phyloP scores from a whole-genome alignment of 148 eudicot species.

The Persicaria tinctoria region DNA sequence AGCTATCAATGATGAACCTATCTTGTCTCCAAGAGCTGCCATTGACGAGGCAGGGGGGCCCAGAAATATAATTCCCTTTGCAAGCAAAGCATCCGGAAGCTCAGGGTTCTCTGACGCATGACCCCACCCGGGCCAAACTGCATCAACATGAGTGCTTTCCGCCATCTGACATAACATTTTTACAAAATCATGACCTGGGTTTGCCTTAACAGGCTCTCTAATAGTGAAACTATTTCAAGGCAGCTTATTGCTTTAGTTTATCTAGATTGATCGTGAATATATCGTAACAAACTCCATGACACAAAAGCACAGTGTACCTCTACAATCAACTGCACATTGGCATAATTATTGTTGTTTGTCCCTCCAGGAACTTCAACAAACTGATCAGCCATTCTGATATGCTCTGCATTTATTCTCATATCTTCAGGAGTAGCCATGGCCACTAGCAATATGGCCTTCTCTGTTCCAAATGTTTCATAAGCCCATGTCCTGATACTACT shows the following conservation, averaged over 20 bases:
- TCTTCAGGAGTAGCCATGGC: conserved; percentile 99
- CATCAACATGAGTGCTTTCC: conserved; percentile 92
- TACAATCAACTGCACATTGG: conserved; percentile 95
- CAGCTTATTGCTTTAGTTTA: not conserved
- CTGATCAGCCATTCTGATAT: conserved; percentile 93
- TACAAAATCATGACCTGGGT: not conserved
- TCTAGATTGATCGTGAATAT: not conserved
- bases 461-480: conserved; percentile 90
- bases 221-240: not conserved
- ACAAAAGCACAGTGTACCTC: conserved; percentile 42
- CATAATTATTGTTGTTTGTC: conserved; percentile 95
- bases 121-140: conserved; percentile 99
- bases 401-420: conserved; percentile 97
- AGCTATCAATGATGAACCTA: conserved; percentile 96
- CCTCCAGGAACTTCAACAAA: conserved; percentile 99
- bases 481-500: conserved; percentile 94
- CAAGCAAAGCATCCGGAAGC: conserved; percentile 84
- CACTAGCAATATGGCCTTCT: conserved; percentile 89
- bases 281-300: not conserved
- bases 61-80: conserved; percentile 79
- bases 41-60: conserved; percentile 90
- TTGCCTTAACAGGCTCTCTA: too few species aligned
- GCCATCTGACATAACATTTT: conserved; percentile 49
- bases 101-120: conserved; percentile 99
- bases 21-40: conserved; percentile 96